Evolutionary conservation across 2,329 filamentous ascomycete species (phyloP).

Genomic region (Onygena corvina): DNA sequence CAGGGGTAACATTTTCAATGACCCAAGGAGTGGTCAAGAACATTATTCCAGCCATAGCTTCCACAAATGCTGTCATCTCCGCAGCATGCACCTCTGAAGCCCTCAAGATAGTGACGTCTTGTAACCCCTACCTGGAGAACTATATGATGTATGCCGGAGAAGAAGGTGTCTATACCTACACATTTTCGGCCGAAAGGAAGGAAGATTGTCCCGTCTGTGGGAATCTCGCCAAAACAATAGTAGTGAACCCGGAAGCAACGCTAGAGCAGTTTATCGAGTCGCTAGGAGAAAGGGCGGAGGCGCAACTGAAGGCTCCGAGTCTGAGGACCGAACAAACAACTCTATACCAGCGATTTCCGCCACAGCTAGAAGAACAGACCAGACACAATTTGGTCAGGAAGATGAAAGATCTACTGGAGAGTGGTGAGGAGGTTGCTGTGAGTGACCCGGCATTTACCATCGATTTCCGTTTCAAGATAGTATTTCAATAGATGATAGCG

Average conservation of each 20-base stretch:
- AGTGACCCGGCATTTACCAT: constrained; percentile 81
- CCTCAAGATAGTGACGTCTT: constrained; percentile 77
- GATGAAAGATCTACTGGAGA: constrained; percentile 60
- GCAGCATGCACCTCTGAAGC: constrained; percentile 95
- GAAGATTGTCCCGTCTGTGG: constrained; percentile 91
- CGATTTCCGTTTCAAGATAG: constrained; percentile 50
- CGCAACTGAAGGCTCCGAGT: constrained; percentile 88
- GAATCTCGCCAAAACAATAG: constrained; percentile 62
- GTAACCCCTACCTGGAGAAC: constrained; percentile 73
- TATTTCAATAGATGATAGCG: constrained; percentile 28
- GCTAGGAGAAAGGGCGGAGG: constrained; percentile 69
- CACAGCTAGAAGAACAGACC: constrained; percentile 71
- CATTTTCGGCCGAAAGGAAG: constrained; percentile 89
- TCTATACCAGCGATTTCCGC: constrained; percentile 78
- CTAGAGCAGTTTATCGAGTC: constrained; percentile 76
- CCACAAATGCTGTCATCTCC: constrained; percentile 92
- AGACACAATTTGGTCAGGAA: constrained; percentile 69
- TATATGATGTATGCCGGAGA: constrained; percentile 99
- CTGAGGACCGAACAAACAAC: constrained; percentile 70
- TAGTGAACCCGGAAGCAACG: constrained; percentile 58
- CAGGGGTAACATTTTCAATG: constrained; percentile 85
- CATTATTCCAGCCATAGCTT: constrained; percentile 96
- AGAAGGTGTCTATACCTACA: constrained; percentile 92
- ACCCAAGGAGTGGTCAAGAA: constrained; percentile 98
- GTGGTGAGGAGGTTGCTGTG: constrained; percentile 82